phyloP scores from a whole-genome alignment of 2,329 filamentous ascomycete genomes.

The Xylaria digitata region DNA sequence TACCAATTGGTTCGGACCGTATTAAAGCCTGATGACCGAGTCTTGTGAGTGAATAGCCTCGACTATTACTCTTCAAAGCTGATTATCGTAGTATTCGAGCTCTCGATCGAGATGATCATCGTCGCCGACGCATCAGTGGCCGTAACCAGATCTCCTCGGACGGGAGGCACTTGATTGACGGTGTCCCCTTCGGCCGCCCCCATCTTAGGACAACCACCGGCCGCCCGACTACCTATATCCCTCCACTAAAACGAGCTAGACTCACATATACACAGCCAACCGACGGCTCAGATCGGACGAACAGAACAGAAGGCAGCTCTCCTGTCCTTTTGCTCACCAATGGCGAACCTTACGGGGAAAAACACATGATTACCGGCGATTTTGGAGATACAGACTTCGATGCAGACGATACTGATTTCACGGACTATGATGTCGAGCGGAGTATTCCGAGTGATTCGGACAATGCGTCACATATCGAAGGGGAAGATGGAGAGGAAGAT shows the following conservation, averaged over 20 bases:
- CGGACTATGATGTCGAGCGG: constrained; percentile 26
- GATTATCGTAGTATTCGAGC: constrained; percentile 74
- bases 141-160: constrained; percentile 83
- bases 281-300: constrained; percentile 40
- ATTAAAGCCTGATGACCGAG: constrained; percentile 84
- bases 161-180: constrained; percentile 85
- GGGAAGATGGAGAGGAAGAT: constrained; percentile 35
- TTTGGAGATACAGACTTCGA: constrained; percentile 52
- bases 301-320: constrained; percentile 48
- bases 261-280: constrained; percentile 56
- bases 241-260: constrained; percentile 76
- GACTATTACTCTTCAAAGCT: not conserved
- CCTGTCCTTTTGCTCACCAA: constrained; percentile 51
- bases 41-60: constrained; percentile 68
- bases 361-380: constrained; percentile 35
- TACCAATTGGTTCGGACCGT: constrained; percentile 78
- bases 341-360: constrained; percentile 37
- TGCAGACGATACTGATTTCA: constrained; percentile 48
- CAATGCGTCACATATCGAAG: constrained; percentile 3
- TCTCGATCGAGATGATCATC: constrained; percentile 78
- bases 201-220: constrained; percentile 68
- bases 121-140: constrained; percentile 77
- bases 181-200: constrained; percentile 83
- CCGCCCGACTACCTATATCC: constrained; percentile 76
- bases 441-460: constrained; percentile 11